Percentiles rank a stretch among this genome's conserved stretches.
These are phyloP conservation scores for Sclerotiophoma versabilis DNA, from an alignment of 2,329 filamentous ascomycete species.

Conservation along the genomic window DNA sequence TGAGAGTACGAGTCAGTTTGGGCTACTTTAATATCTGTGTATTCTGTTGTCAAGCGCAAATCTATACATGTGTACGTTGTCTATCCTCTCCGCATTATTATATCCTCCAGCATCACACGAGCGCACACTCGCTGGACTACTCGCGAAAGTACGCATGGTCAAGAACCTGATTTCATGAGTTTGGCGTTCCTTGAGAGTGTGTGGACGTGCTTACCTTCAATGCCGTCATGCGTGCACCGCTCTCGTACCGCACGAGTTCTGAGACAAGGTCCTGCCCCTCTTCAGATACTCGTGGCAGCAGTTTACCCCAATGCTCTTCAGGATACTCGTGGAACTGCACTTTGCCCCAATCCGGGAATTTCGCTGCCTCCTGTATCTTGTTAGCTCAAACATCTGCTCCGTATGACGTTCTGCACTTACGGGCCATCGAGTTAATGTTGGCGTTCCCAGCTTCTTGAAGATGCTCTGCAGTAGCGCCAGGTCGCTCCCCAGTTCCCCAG, in stretches of 20 bases:
- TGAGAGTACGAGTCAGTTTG: not conserved
- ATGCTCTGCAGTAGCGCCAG: constrained; percentile 89
- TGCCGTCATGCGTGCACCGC: constrained; percentile 70
- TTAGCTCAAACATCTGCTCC: constrained; percentile 8
- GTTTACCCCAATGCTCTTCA: constrained; percentile 69
- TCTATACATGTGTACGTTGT: constrained; percentile 8
- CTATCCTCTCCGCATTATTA: constrained; percentile 1
- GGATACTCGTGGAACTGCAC: constrained; percentile 80
- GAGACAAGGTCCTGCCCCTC: constrained; percentile 71
- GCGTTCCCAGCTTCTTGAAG: constrained; percentile 89
- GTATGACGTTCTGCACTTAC: constrained; percentile 52
- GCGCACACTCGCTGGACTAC: not conserved
- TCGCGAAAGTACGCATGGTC: constrained; percentile 39
- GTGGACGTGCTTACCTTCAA: constrained; percentile 57
- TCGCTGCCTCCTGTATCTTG: constrained; percentile 62
- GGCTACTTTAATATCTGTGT: not conserved
- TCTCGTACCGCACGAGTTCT: constrained; percentile 76
- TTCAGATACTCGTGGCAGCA: constrained; percentile 68
- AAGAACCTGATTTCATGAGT: constrained; percentile 31
- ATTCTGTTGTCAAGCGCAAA: not conserved
- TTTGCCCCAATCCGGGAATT: constrained; percentile 86
- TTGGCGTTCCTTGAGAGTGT: not conserved
- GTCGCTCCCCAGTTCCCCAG: constrained; percentile 89
- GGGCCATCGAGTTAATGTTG: constrained; percentile 81
- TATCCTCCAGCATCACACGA: too few relatives aligned